These are phyloP conservation scores for Rutstroemia sydowiana DNA, from an alignment of 2,329 filamentous ascomycete genomes.

Conservation along the genomic window DNA sequence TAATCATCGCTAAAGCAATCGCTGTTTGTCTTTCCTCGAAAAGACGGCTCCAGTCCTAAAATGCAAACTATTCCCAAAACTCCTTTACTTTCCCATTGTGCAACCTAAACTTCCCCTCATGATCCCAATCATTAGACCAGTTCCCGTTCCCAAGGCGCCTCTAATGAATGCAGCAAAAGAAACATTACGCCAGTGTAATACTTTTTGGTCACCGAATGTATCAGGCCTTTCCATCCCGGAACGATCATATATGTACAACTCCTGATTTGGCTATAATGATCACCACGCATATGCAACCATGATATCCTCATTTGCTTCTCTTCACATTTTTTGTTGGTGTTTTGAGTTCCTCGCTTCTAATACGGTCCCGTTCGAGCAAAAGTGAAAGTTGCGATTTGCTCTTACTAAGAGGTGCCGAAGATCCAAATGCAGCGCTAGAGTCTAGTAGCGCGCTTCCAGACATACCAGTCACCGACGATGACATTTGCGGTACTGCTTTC, in stretches of 20 bases:
- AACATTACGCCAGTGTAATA: conserved; percentile 2
- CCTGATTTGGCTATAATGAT: background rate
- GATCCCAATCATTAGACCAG: conserved; percentile 1
- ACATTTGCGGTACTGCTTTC: conserved; percentile 14
- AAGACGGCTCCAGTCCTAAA: conserved; percentile 8
- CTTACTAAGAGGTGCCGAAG: conserved; percentile 40
- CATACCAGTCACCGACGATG: conserved; percentile 2
- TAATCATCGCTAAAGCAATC: too few relatives aligned
- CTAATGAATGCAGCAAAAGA: background rate
- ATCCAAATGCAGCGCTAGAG: background rate
- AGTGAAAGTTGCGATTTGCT: conserved; percentile 55
- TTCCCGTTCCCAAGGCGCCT: conserved; percentile 6
- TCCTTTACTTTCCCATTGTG: conserved; percentile 3
- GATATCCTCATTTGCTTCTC: conserved; percentile 3
- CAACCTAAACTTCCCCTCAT: conserved; percentile 4
- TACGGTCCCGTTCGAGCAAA: conserved; percentile 47
- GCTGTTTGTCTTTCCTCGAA: too few relatives aligned
- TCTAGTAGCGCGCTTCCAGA: background rate
- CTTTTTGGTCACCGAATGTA: conserved; percentile 7
- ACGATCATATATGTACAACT: conserved; percentile 6
- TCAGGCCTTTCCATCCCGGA: background rate
- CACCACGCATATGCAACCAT: background rate
- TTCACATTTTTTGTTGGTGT: background rate
- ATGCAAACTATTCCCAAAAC: conserved; percentile 5
- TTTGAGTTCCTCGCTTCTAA: conserved; percentile 27